These are phyloP conservation scores for Cyberlindnera saturnus DNA, from an alignment of 805 yeast genomes.

Conservation along the genomic window DNA sequence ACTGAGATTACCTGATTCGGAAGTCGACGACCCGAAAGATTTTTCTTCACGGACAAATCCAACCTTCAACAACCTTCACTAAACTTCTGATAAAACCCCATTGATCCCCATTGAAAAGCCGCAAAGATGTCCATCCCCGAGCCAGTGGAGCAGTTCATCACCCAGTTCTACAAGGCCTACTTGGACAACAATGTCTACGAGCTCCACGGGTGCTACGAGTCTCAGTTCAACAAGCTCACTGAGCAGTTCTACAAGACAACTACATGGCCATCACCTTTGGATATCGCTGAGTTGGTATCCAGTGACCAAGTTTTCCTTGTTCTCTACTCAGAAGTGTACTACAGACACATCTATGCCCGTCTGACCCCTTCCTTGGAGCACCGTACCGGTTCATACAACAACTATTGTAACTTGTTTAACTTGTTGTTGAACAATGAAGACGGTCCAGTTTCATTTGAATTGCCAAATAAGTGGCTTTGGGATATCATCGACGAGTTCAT, in stretches of 20 bases:
- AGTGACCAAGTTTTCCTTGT: constrained; percentile 39
- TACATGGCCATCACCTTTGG: constrained; percentile 42
- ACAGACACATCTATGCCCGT: constrained; percentile 42
- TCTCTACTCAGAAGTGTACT: constrained; percentile 43
- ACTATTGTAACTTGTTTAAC: constrained; percentile 43
- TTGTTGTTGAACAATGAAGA: constrained; percentile 35
- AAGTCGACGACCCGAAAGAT: too few species aligned
- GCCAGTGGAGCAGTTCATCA: constrained; percentile 36
- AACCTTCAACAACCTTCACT: too few species aligned
- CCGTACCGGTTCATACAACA: constrained; percentile 40
- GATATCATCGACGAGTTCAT: constrained; percentile 47
- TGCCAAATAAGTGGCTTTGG: constrained; percentile 46
- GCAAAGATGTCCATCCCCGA: constrained; percentile 32
- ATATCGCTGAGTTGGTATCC: constrained; percentile 37
- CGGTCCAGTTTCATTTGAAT: constrained; percentile 38
- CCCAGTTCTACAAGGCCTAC: constrained; percentile 36
- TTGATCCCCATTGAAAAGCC: neutral
- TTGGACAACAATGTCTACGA: constrained; percentile 38
- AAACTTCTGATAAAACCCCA: neutral
- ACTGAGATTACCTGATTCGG: too few species aligned
- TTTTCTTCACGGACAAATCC: too few species aligned
- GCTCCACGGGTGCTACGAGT: constrained; percentile 38
- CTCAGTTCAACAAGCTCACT: constrained; percentile 38
- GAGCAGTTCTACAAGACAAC: constrained; percentile 36
- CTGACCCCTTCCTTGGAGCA: constrained; percentile 37